Evolutionary conservation across 345 rosid genomes (phyloP).

Genomic region (Anacardium occidentale): DNA sequence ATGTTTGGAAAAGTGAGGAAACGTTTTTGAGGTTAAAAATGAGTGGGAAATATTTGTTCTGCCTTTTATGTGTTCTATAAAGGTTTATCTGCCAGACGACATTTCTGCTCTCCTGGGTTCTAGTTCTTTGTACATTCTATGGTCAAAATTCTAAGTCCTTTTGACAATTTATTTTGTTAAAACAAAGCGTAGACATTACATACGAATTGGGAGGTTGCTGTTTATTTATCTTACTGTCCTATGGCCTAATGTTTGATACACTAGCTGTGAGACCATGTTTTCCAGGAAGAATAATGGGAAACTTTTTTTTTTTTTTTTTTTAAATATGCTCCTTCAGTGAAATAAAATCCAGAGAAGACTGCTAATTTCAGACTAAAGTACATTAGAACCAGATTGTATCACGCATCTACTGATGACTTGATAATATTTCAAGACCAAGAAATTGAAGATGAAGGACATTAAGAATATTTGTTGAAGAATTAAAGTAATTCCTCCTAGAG

Average conservation of each 20-base stretch:
- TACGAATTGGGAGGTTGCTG: background rate
- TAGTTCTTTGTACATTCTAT: background rate
- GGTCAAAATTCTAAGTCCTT: background rate
- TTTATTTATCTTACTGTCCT: background rate
- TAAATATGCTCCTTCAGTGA: background rate
- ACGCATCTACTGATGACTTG: background rate
- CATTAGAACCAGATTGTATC: background rate
- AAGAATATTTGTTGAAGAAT: background rate
- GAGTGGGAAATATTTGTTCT: too few species aligned
- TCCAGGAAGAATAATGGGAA: background rate
- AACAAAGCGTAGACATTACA: background rate
- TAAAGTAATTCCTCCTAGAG: background rate
- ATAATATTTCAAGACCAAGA: background rate
- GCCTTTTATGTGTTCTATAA: background rate
- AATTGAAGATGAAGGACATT: background rate
- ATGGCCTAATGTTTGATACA: background rate
- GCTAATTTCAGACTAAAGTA: background rate
- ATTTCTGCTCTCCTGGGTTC: background rate
- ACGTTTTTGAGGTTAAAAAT: too few species aligned
- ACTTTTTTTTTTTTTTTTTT: background rate
- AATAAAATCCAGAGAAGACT: background rate
- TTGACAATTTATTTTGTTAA: background rate
- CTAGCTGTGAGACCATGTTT: background rate
- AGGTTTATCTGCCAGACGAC: background rate
- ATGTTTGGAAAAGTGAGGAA: too few species aligned